Evolutionary conservation across 2,329 filamentous ascomycete genomes (phyloP).

Genomic region (Emmonsiellopsis sp.): DNA sequence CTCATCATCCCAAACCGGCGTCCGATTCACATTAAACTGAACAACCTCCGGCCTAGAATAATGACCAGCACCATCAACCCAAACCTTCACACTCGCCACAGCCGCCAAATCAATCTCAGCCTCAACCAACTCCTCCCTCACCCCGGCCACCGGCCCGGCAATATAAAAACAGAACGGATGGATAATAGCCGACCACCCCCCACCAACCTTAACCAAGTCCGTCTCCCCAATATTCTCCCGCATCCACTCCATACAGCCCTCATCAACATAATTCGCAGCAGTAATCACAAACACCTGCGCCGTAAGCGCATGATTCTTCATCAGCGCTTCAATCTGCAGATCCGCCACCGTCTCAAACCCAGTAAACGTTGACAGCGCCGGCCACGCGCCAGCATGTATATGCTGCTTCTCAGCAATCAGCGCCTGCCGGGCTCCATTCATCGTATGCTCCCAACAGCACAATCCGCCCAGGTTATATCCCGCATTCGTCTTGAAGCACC

Average conservation of each 20-base stretch:
- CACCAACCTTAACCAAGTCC: conserved; percentile 25
- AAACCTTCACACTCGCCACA: conserved; percentile 26
- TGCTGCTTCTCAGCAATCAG: conserved; percentile 26
- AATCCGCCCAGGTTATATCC: conserved; percentile 28
- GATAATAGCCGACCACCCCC: conserved; percentile 27
- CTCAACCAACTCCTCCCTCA: conserved; percentile 24
- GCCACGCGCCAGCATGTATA: conserved; percentile 23
- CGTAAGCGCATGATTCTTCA: conserved; percentile 39
- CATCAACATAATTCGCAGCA: conserved; percentile 36
- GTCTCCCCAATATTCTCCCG: conserved; percentile 26
- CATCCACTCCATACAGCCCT: conserved; percentile 34
- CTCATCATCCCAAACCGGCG: conserved; percentile 25
- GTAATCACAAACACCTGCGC: conserved; percentile 38
- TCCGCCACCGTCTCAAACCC: conserved; percentile 35
- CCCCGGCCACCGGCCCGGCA: conserved; percentile 25
- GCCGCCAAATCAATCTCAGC: conserved; percentile 27
- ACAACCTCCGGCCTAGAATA: conserved; percentile 29
- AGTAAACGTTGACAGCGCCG: conserved; percentile 18
- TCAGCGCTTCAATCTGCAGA: conserved; percentile 38
- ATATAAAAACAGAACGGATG: conserved; percentile 28
- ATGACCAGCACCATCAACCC: conserved; percentile 28
- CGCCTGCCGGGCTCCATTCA: conserved; percentile 29
- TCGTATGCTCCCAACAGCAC: conserved; percentile 31
- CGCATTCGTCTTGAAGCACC: conserved; percentile 21
- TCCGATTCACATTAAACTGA: conserved; percentile 21